A percentile compares a stretch with the other conserved stretches of the same genome.
Evolutionary conservation across 2,329 filamentous ascomycete genomes (phyloP).

Genomic region (Colletotrichum sp.): DNA sequence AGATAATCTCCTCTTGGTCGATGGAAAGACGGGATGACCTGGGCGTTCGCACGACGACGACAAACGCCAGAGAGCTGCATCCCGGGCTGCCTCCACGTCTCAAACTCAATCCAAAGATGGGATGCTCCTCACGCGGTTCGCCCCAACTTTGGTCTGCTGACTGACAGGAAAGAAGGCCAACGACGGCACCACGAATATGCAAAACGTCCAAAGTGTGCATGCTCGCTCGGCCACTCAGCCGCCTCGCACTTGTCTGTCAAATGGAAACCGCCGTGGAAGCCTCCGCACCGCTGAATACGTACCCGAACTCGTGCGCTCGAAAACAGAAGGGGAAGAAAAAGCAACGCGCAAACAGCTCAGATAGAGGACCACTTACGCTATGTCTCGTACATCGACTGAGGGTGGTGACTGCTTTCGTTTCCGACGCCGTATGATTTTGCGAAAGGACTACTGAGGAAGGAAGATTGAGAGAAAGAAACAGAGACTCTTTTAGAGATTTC

Average conservation of each 20-base stretch:
- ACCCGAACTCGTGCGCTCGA: not conserved
- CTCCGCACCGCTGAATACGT: not conserved
- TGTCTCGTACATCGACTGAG: not conserved
- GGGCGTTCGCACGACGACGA: not conserved
- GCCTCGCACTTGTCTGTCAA: not conserved
- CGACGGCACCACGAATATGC: not conserved
- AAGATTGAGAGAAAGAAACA: not conserved
- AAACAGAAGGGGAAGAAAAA: not conserved
- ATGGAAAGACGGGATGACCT: not conserved
- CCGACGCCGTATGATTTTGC: not conserved
- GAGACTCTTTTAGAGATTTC: not conserved
- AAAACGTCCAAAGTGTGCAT: slow-evolving; percentile 1
- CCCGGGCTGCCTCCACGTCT: not conserved
- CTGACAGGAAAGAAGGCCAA: not conserved
- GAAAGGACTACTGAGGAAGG: not conserved
- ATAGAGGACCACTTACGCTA: not conserved
- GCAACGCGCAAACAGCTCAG: slow-evolving; percentile 7
- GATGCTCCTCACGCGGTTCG: not conserved
- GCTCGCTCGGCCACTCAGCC: not conserved
- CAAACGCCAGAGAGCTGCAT: not conserved
- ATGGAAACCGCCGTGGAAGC: not conserved
- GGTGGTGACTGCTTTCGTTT: not conserved
- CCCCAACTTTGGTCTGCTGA: not conserved
- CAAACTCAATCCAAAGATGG: slow-evolving; percentile 13
- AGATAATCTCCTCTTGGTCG: not conserved